A percentile compares a stretch with the other conserved stretches of the same genome.
Evolutionary conservation across 495 filamentous ascomycete genomes (phyloP).

Genomic region (Aspergillus indologenus): DNA sequence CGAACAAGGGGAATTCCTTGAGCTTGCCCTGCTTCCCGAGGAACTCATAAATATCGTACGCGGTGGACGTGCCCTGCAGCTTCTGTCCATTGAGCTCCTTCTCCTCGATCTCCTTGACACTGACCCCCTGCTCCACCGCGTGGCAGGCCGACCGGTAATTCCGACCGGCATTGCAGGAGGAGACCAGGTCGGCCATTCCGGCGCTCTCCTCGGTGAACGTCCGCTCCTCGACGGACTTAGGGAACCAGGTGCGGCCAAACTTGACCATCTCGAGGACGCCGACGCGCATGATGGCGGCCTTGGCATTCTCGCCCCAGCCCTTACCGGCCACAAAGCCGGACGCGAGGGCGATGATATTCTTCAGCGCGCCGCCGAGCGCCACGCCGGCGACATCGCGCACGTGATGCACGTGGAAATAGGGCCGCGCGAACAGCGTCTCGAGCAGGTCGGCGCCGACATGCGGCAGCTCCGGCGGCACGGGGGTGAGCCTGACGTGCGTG

Average conservation of each 20-base stretch:
- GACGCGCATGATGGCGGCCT: conserved; percentile 87
- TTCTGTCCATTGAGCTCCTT: conserved; percentile 90
- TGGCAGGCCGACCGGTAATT: conserved; percentile 75
- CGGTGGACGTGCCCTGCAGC: conserved; percentile 81
- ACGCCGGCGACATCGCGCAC: conserved; percentile 84
- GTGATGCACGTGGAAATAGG: conserved; percentile 87
- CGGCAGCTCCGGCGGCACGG: conserved; percentile 68
- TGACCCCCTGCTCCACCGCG: conserved; percentile 70
- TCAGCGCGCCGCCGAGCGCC: conserved; percentile 81
- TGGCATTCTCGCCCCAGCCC: conserved; percentile 89
- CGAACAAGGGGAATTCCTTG: conserved; percentile 78
- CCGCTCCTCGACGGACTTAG: conserved; percentile 60
- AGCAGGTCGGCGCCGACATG: conserved; percentile 70
- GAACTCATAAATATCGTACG: conserved; percentile 76
- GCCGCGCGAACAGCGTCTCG: conserved; percentile 76
- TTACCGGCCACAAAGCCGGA: conserved; percentile 86
- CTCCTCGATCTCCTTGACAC: conserved; percentile 72
- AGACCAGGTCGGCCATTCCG: conserved; percentile 86
- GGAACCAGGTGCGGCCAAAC: conserved; percentile 83
- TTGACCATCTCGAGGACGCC: conserved; percentile 83
- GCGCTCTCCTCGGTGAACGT: conserved; percentile 90
- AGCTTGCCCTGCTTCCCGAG: conserved; percentile 64
- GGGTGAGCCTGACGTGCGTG: conserved; percentile 50
- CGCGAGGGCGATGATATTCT: conserved; percentile 86
- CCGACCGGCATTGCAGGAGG: conserved; percentile 74